These are phyloP conservation scores for Bimuria novae-zelandiae DNA, from an alignment of 2,329 filamentous ascomycete genomes.

Conservation along the genomic window DNA sequence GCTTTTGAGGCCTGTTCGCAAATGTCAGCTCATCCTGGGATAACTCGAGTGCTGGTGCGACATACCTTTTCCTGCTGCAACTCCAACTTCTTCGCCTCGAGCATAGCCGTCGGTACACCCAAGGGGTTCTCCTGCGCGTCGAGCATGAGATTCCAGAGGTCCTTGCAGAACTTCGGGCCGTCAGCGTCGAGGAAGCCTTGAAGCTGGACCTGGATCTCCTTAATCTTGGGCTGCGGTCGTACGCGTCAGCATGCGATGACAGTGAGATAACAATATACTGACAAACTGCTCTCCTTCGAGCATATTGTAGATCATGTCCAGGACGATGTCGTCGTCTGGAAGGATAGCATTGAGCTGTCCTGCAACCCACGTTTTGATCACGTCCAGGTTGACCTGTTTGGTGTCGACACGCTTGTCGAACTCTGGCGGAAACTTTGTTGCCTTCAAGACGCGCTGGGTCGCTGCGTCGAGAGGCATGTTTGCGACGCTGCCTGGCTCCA, in stretches of 20 bases:
- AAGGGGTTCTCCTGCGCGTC: conserved; percentile 87
- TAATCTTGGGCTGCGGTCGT: conserved; percentile 80
- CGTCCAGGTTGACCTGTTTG: conserved; percentile 93
- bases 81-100: conserved; percentile 96
- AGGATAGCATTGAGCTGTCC: conserved; percentile 82
- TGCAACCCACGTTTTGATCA: conserved; percentile 99
- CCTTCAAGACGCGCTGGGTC: conserved; percentile 85
- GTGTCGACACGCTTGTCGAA: conserved; percentile 97
- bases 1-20: conserved; percentile 75
- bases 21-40: conserved; percentile 23
- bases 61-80: conserved; percentile 90
- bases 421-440: conserved; percentile 90
- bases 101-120: conserved; percentile 89
- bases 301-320: conserved; percentile 75
- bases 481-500: conserved; percentile 7
- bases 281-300: conserved; percentile 78
- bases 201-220: conserved; percentile 90
- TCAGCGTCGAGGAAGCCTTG: conserved; percentile 96
- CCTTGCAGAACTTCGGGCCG: conserved; percentile 85
- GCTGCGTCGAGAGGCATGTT: conserved; percentile 76
- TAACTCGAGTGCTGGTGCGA: not conserved
- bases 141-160: conserved; percentile 88
- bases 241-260: conserved; percentile 17
- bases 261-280: conserved; percentile 45
- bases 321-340: conserved; percentile 95